Percentiles rank a stretch among this genome's conserved stretches.
Evolutionary conservation across 176 grass and related monocot genomes (phyloP).

Genomic region (Musa itinerans): DNA sequence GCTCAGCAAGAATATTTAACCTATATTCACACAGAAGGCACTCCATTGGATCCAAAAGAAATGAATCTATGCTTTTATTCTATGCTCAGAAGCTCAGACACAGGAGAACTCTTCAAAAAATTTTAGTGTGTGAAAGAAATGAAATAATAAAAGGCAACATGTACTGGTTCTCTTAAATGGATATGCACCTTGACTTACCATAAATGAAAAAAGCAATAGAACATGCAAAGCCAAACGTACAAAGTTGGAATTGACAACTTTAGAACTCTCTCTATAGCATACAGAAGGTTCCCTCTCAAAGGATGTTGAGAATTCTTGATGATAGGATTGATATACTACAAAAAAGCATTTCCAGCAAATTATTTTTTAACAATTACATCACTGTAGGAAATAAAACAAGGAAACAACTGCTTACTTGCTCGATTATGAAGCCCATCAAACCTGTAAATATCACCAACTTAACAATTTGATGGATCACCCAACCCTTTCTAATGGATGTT

Average conservation of each 20-base stretch:
- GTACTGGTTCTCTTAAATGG: neutral
- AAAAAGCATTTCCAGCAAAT: slow-evolving; percentile 1
- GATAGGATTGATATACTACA: slow-evolving; percentile 96
- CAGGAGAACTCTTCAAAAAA: too few relatives aligned
- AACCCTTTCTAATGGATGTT: slow-evolving; percentile 72
- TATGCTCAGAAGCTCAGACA: too few relatives aligned
- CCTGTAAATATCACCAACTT: slow-evolving; percentile 85
- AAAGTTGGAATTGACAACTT: slow-evolving; percentile 91
- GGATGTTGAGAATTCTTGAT: slow-evolving; percentile 94
- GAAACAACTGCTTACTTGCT: slow-evolving; percentile 55
- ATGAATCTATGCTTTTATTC: neutral
- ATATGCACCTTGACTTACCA: slow-evolving; percentile 40
- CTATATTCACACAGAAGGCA: slow-evolving; percentile 28
- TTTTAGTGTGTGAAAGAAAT: too few relatives aligned
- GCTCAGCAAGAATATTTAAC: slow-evolving; percentile 91
- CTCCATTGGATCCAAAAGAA: neutral
- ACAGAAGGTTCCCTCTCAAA: slow-evolving; percentile 73
- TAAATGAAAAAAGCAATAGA: slow-evolving; percentile 99
- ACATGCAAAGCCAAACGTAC: slow-evolving; percentile 99
- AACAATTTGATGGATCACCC: slow-evolving; percentile 69
- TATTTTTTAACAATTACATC: neutral
- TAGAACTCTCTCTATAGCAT: slow-evolving; percentile 92
- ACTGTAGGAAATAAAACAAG: neutral
- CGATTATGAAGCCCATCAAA: slow-evolving; percentile 97
- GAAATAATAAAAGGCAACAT: too few relatives aligned